Conservation (phyloP, 2,329 filamentous ascomycete genomes). For the Penicillium hesseltinei region DNA sequence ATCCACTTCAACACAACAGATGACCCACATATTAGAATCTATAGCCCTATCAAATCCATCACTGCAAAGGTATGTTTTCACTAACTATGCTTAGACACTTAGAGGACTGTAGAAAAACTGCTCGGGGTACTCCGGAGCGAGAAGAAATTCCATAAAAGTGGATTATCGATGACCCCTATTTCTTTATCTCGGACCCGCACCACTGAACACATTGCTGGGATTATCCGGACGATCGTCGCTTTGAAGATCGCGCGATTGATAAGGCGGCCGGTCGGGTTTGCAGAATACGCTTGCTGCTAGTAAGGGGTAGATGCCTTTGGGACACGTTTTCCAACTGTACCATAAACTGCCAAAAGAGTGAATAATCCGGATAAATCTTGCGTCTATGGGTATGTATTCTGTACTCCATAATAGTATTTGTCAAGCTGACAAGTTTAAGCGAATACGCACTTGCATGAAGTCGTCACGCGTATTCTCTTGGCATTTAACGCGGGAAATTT, state of each 20-base stretch:
- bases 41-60: not conserved
- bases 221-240: not conserved
- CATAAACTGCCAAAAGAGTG: not conserved
- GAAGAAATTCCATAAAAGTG: not conserved
- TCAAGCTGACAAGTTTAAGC: not conserved
- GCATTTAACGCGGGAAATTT: not conserved
- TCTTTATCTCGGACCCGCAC: too few relatives aligned
- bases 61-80: not conserved
- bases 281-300: not conserved
- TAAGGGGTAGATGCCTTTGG: not conserved
- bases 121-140: not conserved
- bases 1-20: too few relatives aligned
- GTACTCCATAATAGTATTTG: not conserved
- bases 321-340: not conserved
- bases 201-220: not conserved
- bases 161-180: too few relatives aligned
- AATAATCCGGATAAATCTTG: not conserved
- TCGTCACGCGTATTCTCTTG: not conserved
- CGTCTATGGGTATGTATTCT: not conserved
- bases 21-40: not conserved
- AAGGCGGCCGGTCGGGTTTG: not conserved
- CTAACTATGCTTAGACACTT: not conserved
- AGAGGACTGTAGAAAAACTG: not conserved
- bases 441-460: constrained; percentile 6
- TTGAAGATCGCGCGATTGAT: not conserved